Evolutionary conservation across 345 rosid species (phyloP), one percentile per base, ranked within the genome.

Genomic region (Lumnitzera racemosa): DNA sequence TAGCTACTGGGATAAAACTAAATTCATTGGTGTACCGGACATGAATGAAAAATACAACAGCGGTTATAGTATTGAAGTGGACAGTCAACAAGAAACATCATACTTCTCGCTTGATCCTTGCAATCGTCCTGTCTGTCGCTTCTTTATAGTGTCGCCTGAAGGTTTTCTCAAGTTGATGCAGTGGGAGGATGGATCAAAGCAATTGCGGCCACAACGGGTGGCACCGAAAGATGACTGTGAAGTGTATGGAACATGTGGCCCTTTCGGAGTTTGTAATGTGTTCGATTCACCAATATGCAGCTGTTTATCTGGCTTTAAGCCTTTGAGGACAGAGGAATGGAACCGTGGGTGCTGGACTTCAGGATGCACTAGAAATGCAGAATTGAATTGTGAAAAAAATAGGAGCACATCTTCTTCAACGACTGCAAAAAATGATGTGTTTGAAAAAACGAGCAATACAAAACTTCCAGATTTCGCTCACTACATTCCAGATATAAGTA

Each of bases 221-320:
- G 56, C 20, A 1, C 55, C 31, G 23, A 73, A 77, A 31, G 64
- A 73, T 1, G 41, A 31, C 9, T 73, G 81, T 48, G 81, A 75
- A 11, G 48, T 51, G 25, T 74, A 69, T 43, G 55, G 66, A 4
- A 46, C 55, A 14, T 81, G 83, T 24, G 83, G 77, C 7, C 46
- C 48, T 6, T 61, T 62, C 16, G 70, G 76, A 2, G 61, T 65
- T 4, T 75, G 80, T 48, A 77, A 70, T 15, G 31, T 55, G 1
- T 41, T 23, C 3, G 55, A 41, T 11, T 25, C 10, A n/a, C 51
- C 61, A 13, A 53, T 51, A 20, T 75, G 85, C 46, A 49, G 1
- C 1, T 81, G 82, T 36, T 51, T 75, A 11, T 59, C 58, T 0
- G 82, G 80, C 12, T 81, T 71, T 49, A 50, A 58, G 46, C 85